Evolutionary conservation across 208 protist species (phyloP), one percentile per base, ranked within the genome.

Genomic region (Leishmania major): DNA sequence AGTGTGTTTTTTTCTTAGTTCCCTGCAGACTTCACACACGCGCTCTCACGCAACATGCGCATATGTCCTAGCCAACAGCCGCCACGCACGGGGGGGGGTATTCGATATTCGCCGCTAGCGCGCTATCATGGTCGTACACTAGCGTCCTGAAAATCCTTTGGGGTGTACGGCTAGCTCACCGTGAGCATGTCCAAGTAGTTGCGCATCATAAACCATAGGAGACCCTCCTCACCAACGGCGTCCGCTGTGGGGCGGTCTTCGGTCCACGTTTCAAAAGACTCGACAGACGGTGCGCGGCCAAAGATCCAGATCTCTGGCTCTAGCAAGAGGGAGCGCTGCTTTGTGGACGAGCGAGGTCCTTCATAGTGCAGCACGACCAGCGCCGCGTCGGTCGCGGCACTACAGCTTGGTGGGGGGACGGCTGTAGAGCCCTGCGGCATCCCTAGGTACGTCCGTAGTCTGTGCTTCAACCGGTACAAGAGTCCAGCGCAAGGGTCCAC

Each of bases 321-420:
- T 59, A 95, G 78, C 43, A 95, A 70, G n/a, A 95, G 80, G 6
- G 92, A 96, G 7, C 94, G 90, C 80, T 91, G 77, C 86, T 95
- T 94, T 2, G 88, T 85, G 37, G 81, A 78, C 22, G 89, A 75
- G 28, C 92, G 84, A 11, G 95, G 95, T 0, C 95, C 95, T 76
- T 96, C 95, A 85, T 92, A 97, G 79, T 97, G 95, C 47, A 97
- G 85, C n/a, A 96, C 92, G 0, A 97, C 81, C 8, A 97, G 72
- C 17, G 93, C 95, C 10, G 91, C 90, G 43, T 96, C 94, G 0
- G 25, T 51, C 19, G 64, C n/a, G 8, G 67, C 37, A 35, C 28
- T 53, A 35, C 47, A 60, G 60, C 40, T 19, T 35, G 45, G 31
- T 5, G 51, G 67, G 10, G 77, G 73, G 19, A 72, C 4, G 6